These are phyloP conservation scores for Citrus mangshanensis DNA, from an alignment of 345 rosid genomes.

Conservation along the genomic window DNA sequence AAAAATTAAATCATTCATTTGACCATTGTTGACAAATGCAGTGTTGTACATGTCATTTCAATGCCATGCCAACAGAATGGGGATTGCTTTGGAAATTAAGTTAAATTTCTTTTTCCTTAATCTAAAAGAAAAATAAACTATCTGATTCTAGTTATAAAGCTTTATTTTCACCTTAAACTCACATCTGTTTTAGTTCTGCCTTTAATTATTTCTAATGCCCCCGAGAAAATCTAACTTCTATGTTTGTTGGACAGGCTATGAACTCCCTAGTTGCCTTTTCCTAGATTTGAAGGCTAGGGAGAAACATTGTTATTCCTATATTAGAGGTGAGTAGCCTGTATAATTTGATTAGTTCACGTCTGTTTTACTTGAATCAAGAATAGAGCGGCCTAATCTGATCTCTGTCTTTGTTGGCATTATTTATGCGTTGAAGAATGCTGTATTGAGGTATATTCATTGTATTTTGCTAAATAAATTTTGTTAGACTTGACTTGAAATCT, in stretches of 20 bases:
- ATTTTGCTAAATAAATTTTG: not conserved
- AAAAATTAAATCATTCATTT: not conserved
- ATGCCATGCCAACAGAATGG: not conserved
- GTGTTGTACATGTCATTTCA: not conserved
- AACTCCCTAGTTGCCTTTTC: not conserved
- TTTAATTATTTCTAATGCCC: not conserved
- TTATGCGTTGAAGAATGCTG: not conserved
- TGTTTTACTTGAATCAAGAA: conserved; percentile 1
- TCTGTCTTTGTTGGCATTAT: not conserved
- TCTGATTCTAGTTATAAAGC: not conserved
- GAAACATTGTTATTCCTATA: not conserved
- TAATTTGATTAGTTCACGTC: not conserved
- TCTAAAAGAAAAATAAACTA: not conserved
- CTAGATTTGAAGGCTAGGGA: not conserved
- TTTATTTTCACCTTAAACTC: not conserved
- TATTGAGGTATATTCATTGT: not conserved
- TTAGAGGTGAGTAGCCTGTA: not conserved
- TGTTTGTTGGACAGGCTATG: not conserved
- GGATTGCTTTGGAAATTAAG: not conserved
- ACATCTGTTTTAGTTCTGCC: not conserved
- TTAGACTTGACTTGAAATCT: not conserved
- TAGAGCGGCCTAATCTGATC: not conserved
- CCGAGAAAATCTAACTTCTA: not conserved
- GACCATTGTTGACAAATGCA: not conserved
- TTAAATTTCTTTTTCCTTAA: not conserved